These are phyloP conservation scores for Vigna reflexopilosa DNA, from an alignment of 306 rosid genomes.

Conservation along the genomic window DNA sequence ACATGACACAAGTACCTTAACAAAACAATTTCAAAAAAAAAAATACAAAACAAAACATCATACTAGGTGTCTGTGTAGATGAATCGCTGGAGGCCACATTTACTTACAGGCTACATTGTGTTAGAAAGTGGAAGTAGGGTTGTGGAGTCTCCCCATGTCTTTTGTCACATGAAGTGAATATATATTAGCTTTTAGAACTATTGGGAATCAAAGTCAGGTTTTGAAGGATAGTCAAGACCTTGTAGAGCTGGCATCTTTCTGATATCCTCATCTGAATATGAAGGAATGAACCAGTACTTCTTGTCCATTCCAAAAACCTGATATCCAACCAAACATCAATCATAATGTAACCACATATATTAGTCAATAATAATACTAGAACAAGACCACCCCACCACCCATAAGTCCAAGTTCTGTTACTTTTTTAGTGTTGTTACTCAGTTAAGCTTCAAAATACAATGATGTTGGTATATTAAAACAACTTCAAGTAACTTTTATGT, in stretches of 20 bases:
- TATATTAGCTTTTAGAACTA: conserved; percentile 57
- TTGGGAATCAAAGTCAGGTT: conserved; percentile 87
- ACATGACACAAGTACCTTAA: conserved; percentile 26
- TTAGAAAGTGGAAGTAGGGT: conserved; percentile 43
- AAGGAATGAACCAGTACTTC: conserved; percentile 92
- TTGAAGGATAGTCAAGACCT: conserved; percentile 95
- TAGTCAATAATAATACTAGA: neutral
- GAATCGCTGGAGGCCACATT: conserved; percentile 44
- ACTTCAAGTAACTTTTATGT: neutral
- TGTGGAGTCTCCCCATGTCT: conserved; percentile 36
- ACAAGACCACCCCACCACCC: neutral
- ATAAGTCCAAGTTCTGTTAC: neutral
- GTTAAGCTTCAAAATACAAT: too few species aligned
- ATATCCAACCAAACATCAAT: conserved; percentile 29
- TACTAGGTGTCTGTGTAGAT: conserved; percentile 39
- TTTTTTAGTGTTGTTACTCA: too few species aligned
- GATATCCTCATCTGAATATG: conserved; percentile 91
- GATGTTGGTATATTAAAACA: neutral
- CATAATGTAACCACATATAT: conserved; percentile 7
- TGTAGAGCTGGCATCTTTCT: conserved; percentile 92
- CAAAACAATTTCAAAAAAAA: neutral
- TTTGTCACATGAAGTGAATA: conserved; percentile 41
- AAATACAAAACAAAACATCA: conserved; percentile 9
- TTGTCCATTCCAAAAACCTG: conserved; percentile 95
- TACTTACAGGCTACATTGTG: conserved; percentile 50